phyloP scores from a whole-genome alignment of 345 rosid species.

The Rhizophora apiculata region DNA sequence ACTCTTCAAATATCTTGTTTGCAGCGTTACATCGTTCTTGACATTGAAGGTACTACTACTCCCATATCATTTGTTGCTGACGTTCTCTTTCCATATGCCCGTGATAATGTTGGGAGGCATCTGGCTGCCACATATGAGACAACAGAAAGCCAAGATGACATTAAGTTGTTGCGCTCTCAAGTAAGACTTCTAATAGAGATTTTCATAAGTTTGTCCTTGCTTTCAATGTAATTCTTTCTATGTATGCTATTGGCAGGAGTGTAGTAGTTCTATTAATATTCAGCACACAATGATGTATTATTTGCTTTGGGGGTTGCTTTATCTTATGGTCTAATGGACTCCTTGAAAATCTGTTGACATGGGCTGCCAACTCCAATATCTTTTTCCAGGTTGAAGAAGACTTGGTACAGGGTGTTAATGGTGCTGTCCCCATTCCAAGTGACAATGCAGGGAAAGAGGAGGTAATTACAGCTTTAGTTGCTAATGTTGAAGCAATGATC shows the following conservation, averaged over 20 bases:
- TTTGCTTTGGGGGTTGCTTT: neutral
- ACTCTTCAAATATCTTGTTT: slow-evolving; percentile 25
- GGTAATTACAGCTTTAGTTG: slow-evolving; percentile 78
- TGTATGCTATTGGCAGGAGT: neutral
- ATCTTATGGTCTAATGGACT: neutral
- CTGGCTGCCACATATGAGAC: slow-evolving; percentile 62
- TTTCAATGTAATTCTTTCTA: neutral
- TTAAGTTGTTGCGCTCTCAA: slow-evolving; percentile 64
- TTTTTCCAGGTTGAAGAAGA: slow-evolving; percentile 69
- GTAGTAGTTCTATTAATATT: neutral
- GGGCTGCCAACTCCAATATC: neutral
- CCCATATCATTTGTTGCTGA: slow-evolving; percentile 92
- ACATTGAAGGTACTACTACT: slow-evolving; percentile 96
- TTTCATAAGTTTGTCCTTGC: neutral
- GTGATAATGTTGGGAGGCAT: slow-evolving; percentile 81
- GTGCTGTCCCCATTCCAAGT: slow-evolving; percentile 65
- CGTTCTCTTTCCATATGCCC: slow-evolving; percentile 89
- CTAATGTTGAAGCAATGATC: slow-evolving; percentile 88
- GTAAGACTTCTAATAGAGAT: slow-evolving; percentile 38
- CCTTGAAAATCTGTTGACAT: slow-evolving; percentile 1
- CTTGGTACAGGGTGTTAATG: slow-evolving; percentile 59
- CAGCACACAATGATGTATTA: neutral
- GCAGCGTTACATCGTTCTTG: slow-evolving; percentile 87
- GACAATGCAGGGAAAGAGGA: slow-evolving; percentile 72
- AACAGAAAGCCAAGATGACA: slow-evolving; percentile 78